Percentiles rank a stretch among this genome's conserved stretches.
Evolutionary conservation across 2,329 filamentous ascomycete genomes (phyloP).

Genomic region (Colletotrichum truncatum): DNA sequence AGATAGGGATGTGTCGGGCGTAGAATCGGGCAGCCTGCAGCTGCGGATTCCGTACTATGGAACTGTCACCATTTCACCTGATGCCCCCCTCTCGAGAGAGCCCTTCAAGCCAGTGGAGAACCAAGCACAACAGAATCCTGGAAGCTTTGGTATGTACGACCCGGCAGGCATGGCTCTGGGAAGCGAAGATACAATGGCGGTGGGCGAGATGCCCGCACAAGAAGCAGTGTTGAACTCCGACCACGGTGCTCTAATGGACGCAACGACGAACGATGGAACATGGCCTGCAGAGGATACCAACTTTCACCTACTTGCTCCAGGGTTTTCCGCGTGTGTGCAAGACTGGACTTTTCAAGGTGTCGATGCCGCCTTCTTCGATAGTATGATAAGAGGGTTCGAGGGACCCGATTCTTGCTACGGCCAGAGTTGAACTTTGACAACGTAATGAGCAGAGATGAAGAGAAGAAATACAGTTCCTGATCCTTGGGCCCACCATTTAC

Average conservation of each 20-base stretch:
- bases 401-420: not conserved
- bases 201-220: not conserved
- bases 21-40: slow-evolving; percentile 6
- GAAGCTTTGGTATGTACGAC: not conserved
- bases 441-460: too few species aligned
- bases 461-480: too few species aligned
- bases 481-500: too few species aligned
- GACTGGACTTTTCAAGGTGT: slow-evolving; percentile 46
- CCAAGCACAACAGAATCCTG: not conserved
- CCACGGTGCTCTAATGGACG: not conserved
- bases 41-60: slow-evolving; percentile 40
- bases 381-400: slow-evolving; percentile 10
- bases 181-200: not conserved
- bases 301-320: slow-evolving; percentile 15
- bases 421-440: too few species aligned
- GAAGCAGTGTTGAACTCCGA: not conserved
- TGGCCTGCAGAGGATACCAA: not conserved
- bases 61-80: slow-evolving; percentile 39
- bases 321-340: slow-evolving; percentile 34
- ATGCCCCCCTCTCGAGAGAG: slow-evolving; percentile 33
- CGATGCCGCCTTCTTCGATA: slow-evolving; percentile 44
- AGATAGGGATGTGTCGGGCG: not conserved
- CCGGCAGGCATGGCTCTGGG: not conserved
- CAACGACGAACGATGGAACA: not conserved
- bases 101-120: slow-evolving; percentile 31